Conservation (phyloP, 1,284 basidiomycete genomes). For the Melampsora americana region DNA sequence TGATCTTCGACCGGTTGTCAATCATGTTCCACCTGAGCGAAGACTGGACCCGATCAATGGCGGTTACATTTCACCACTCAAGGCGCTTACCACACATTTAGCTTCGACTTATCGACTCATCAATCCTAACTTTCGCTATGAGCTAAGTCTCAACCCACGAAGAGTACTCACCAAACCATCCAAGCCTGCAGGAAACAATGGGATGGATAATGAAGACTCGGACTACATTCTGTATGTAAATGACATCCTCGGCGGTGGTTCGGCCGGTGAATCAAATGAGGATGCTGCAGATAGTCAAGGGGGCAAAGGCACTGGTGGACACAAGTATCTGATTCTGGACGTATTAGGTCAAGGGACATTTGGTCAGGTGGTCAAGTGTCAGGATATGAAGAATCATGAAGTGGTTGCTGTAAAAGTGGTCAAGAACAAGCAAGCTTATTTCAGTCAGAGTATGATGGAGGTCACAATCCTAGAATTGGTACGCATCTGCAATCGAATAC, state of each 20-base stretch:
- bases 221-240: conserved; percentile 98
- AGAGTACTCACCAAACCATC: conserved; percentile 92
- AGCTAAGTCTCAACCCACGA: conserved; percentile 83
- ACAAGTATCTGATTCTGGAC: conserved; percentile 92
- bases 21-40: conserved; percentile 18
- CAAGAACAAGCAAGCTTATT: conserved; percentile 99
- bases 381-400: conserved; percentile 98
- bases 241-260: conserved; percentile 72
- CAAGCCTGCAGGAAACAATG: conserved; percentile 87
- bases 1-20: conserved; percentile 27
- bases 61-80: conserved; percentile 61
- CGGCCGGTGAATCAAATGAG: conserved; percentile 8
- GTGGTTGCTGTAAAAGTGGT: conserved; percentile 98
- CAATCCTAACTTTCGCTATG: conserved; percentile 87
- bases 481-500: conserved; percentile 52
- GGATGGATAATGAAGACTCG: conserved; percentile 93
- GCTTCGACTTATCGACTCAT: conserved; percentile 85
- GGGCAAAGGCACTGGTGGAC: conserved; percentile 7
- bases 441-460: conserved; percentile 99
- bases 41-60: conserved; percentile 33
- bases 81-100: conserved; percentile 79
- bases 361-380: conserved; percentile 98
- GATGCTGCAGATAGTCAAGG: neutral
- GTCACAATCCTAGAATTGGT: conserved; percentile 95
- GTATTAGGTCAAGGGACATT: conserved; percentile 98